A percentile compares a stretch with the other conserved stretches of the same genome.
Evolutionary conservation across 2,329 filamentous ascomycete genomes (phyloP).

Genomic region (Orbilia quercus): DNA sequence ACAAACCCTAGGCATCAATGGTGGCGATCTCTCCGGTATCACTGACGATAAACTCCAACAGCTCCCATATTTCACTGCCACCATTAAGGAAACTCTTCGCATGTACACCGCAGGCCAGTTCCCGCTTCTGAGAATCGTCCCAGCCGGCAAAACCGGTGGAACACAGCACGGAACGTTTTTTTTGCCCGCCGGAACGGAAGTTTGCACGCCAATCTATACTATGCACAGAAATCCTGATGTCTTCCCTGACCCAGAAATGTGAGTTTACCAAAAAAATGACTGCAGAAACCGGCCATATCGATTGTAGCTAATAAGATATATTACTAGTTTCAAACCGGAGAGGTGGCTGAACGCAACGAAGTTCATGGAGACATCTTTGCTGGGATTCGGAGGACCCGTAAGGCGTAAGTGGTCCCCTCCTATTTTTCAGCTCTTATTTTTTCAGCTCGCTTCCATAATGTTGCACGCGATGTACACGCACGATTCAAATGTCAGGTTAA

Average conservation of each 20-base stretch:
- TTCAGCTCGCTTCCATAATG: background rate
- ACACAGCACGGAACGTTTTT: conserved; percentile 24
- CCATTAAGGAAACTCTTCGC: conserved; percentile 17
- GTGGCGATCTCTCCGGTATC: background rate
- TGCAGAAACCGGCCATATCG: too few relatives aligned
- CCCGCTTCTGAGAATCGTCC: conserved; percentile 13
- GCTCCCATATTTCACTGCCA: conserved; percentile 2
- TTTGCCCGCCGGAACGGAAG: conserved; percentile 25
- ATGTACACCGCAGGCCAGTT: conserved; percentile 15
- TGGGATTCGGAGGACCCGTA: conserved; percentile 10
- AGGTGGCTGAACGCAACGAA: conserved; percentile 32
- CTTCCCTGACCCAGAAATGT: conserved; percentile 4
- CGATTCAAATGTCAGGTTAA: background rate
- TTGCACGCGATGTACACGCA: background rate
- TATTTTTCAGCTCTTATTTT: background rate
- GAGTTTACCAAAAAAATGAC: conserved; percentile 7
- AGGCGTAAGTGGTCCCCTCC: conserved; percentile 30
- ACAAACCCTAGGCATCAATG: background rate
- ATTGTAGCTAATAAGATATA: too few relatives aligned
- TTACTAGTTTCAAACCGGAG: conserved; percentile 29
- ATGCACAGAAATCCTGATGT: conserved; percentile 24
- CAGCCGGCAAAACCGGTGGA: conserved; percentile 5
- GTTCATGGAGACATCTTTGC: conserved; percentile 14
- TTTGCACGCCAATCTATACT: conserved; percentile 8
- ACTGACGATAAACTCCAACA: conserved; percentile 23